A percentile compares a stretch with the other conserved stretches of the same genome.
These are phyloP conservation scores for Verticillium isaacii DNA, from an alignment of 2,329 filamentous ascomycete species.

Conservation along the genomic window DNA sequence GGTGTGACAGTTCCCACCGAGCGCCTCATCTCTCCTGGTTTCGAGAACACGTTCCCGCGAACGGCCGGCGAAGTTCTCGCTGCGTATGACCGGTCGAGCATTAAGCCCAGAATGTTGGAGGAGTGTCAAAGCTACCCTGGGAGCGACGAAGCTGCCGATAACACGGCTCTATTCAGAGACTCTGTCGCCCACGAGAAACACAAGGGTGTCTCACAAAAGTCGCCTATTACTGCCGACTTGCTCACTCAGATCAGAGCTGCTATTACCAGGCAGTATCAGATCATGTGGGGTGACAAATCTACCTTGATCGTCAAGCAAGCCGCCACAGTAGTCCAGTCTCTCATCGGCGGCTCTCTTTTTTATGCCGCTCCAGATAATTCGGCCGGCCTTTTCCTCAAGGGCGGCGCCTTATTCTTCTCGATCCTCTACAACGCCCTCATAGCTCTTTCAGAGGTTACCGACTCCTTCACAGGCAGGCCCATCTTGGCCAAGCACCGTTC, in stretches of 20 bases:
- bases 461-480: conserved; percentile 35
- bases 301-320: conserved; percentile 38
- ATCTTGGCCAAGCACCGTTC: conserved; percentile 43
- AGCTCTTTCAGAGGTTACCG: conserved; percentile 49
- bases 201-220: background rate
- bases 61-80: conserved; percentile 52
- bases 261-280: conserved; percentile 42
- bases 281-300: conserved; percentile 45
- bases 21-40: conserved; percentile 52
- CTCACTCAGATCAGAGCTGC: background rate
- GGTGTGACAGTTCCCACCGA: conserved; percentile 61
- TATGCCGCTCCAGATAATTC: conserved; percentile 45
- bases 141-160: background rate
- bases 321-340: conserved; percentile 47
- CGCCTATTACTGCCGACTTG: background rate
- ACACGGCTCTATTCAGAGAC: background rate
- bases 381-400: conserved; percentile 45
- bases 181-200: conserved; percentile 1
- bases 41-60: conserved; percentile 53
- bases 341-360: conserved; percentile 60
- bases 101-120: background rate
- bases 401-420: conserved; percentile 55
- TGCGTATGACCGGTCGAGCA: background rate
- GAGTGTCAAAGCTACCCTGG: background rate
- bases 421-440: conserved; percentile 54